Evolutionary conservation across 23 red algal genomes (phyloP).

Genomic region (Agarophyton chilense): DNA sequence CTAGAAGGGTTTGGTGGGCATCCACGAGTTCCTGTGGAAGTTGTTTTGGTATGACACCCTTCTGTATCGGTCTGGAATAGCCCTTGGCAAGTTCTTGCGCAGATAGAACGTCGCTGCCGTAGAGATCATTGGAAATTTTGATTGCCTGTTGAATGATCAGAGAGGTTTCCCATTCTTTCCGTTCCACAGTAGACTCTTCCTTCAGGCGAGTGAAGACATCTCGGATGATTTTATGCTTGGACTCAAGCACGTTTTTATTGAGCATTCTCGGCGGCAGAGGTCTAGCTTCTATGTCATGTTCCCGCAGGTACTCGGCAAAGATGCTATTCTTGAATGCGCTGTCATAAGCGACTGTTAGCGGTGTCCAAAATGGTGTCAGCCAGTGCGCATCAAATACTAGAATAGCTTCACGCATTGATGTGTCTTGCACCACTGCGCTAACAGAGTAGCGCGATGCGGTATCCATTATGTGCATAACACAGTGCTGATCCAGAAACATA

Average conservation of each 20-base stretch:
- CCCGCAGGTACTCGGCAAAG: neutral
- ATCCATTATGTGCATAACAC: constrained; percentile 38
- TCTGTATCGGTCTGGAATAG: neutral
- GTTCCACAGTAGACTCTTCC: neutral
- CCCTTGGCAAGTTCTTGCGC: constrained; percentile 39
- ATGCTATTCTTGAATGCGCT: constrained; percentile 29
- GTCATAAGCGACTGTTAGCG: neutral
- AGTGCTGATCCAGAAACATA: constrained; percentile 34
- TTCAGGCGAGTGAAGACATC: constrained; percentile 27
- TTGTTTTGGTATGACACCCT: neutral
- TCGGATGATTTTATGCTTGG: constrained; percentile 32
- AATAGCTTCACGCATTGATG: neutral
- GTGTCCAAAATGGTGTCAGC: constrained; percentile 23
- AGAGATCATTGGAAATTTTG: constrained; percentile 28
- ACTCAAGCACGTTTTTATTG: constrained; percentile 49
- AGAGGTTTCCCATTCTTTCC: neutral
- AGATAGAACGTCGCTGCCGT: constrained; percentile 20
- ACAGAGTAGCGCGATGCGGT: constrained; percentile 9
- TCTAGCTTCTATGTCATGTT: neutral
- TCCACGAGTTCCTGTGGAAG: neutral
- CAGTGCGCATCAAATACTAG: constrained; percentile 19
- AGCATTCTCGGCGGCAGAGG: neutral
- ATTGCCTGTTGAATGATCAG: neutral
- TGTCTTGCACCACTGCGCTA: neutral
- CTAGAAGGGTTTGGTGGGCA: neutral